Percentiles rank a stretch among this genome's conserved stretches.
Evolutionary conservation across 2,329 filamentous ascomycete species (phyloP).

Genomic region (Cladophialophora bantiana): DNA sequence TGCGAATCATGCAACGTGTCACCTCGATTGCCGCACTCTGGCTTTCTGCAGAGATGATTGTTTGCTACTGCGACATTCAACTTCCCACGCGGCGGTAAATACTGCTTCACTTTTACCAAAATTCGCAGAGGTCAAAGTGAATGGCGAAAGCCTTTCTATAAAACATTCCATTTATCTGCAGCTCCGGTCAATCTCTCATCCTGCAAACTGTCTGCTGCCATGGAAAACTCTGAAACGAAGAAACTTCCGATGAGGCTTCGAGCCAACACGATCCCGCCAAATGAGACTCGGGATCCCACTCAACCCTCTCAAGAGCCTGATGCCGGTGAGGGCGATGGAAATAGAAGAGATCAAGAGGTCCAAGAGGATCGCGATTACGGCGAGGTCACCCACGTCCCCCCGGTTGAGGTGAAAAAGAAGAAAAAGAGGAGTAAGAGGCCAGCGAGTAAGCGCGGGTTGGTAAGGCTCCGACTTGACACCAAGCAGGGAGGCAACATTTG

Average conservation of each 20-base stretch:
- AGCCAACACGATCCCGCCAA: background rate
- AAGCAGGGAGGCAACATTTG: background rate
- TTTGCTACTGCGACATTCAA: conserved; percentile 6
- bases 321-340: background rate
- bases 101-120: background rate
- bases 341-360: conserved; percentile 14
- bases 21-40: background rate
- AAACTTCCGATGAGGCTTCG: conserved; percentile 8
- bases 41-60: background rate
- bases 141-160: background rate
- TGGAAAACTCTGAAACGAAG: background rate
- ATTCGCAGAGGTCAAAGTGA: background rate
- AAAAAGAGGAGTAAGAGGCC: conserved; percentile 48
- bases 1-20: background rate
- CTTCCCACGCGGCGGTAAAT: conserved; percentile 3
- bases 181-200: background rate
- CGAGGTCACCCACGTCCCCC: conserved; percentile 27
- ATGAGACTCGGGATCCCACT: background rate
- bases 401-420: conserved; percentile 41
- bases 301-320: background rate
- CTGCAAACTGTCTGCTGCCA: background rate
- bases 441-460: conserved; percentile 50
- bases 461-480: conserved; percentile 36
- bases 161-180: background rate
- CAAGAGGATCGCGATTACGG: conserved; percentile 28